Conservation (phyloP, 1,284 basidiomycete genomes). For the Termitomyces sp. region DNA sequence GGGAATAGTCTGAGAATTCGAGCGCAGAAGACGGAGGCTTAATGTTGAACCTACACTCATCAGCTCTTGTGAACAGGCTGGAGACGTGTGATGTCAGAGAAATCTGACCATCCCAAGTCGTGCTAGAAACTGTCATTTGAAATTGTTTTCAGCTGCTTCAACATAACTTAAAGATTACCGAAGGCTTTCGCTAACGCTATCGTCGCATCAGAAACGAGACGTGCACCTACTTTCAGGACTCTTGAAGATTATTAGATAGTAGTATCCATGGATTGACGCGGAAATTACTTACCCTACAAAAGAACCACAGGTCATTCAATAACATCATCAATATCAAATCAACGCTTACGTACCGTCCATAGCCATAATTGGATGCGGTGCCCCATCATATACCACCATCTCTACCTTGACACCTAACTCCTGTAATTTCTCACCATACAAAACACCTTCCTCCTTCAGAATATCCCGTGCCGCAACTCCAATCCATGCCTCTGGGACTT, state of each 20-base stretch:
- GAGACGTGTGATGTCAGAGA: neutral
- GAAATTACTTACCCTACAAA: conserved; percentile 5
- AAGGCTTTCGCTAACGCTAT: conserved; percentile 43
- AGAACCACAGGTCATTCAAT: neutral
- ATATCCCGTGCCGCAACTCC: conserved; percentile 65
- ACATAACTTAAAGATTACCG: neutral
- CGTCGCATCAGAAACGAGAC: conserved; percentile 52
- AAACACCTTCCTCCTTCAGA: conserved; percentile 60
- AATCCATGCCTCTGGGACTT: conserved; percentile 56
- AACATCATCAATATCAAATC: too few relatives aligned
- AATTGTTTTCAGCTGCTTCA: too few relatives aligned
- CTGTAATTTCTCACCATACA: conserved; percentile 57
- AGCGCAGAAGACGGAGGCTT: neutral
- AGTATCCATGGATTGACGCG: neutral
- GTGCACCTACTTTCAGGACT: conserved; percentile 43
- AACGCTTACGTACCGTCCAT: conserved; percentile 51
- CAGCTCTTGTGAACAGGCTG: neutral
- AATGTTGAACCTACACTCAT: neutral
- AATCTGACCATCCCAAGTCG: too few relatives aligned
- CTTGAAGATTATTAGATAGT: conserved; percentile 24
- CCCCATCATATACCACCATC: conserved; percentile 51
- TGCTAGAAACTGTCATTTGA: too few relatives aligned
- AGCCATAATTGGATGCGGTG: conserved; percentile 65
- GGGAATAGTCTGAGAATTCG: neutral
- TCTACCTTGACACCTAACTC: conserved; percentile 51